Evolutionary conservation across 257 asterid species (phyloP).

Genomic region (Salvia splendens): DNA sequence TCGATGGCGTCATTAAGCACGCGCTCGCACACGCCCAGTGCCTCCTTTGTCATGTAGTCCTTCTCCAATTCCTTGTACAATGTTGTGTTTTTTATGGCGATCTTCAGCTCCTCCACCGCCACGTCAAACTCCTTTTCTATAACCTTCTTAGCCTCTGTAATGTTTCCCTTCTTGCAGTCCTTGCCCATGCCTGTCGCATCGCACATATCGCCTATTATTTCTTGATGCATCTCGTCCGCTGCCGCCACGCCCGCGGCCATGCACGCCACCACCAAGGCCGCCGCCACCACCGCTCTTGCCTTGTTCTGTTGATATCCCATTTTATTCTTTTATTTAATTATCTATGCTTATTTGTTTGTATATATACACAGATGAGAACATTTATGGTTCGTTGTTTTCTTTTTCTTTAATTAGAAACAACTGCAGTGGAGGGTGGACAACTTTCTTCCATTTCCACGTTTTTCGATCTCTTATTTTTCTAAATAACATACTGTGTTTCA

Average conservation of each 20-base stretch:
- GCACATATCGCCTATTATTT: slow-evolving; percentile 33
- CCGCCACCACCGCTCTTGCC: slow-evolving; percentile 24
- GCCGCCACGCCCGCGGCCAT: slow-evolving; percentile 43
- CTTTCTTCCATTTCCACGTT: too few species aligned
- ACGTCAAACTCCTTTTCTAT: slow-evolving; percentile 48
- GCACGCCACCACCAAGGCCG: slow-evolving; percentile 60
- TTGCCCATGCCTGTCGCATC: slow-evolving; percentile 56
- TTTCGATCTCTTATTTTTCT: too few species aligned
- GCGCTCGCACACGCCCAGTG: slow-evolving; percentile 47
- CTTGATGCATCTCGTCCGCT: background rate
- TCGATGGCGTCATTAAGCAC: slow-evolving; percentile 49
- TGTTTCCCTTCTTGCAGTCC: slow-evolving; percentile 43
- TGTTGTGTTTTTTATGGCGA: slow-evolving; percentile 40
- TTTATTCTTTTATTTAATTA: background rate
- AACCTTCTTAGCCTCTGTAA: slow-evolving; percentile 46
- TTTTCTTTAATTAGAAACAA: too few species aligned
- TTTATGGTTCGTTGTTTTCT: too few species aligned
- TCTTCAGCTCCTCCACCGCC: slow-evolving; percentile 42
- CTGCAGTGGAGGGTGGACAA: too few species aligned
- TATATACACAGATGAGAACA: too few species aligned
- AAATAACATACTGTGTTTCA: too few species aligned
- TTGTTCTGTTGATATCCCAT: slow-evolving; percentile 38
- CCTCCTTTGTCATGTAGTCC: slow-evolving; percentile 52
- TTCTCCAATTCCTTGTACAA: slow-evolving; percentile 32
- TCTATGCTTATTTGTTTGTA: too few species aligned